Evolutionary conservation across 116 monocot species (phyloP).

Genomic region (Papilionanthe hybrid): DNA sequence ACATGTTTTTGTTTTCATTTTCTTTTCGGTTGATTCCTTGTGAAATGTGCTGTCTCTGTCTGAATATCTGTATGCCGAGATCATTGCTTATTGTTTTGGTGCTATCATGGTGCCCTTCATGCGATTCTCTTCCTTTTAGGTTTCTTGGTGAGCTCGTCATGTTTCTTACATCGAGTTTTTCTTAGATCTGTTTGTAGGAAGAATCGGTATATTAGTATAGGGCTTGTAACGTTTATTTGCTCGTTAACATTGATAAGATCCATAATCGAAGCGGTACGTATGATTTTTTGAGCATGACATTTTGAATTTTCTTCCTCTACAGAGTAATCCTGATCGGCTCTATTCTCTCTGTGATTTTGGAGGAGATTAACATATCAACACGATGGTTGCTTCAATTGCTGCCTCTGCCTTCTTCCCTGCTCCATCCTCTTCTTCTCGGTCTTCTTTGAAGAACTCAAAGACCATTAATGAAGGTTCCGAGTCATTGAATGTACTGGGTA

Average conservation of each 20-base stretch:
- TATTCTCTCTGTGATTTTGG: neutral
- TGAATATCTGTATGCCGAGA: neutral
- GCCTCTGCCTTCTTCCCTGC: conserved; percentile 48
- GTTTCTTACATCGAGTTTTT: neutral
- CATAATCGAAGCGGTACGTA: neutral
- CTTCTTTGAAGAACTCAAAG: conserved; percentile 35
- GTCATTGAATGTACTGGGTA: conserved; percentile 39
- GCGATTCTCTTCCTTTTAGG: neutral
- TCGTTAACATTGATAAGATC: neutral
- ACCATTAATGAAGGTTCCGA: conserved; percentile 35
- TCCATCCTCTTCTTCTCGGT: conserved; percentile 37
- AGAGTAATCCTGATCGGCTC: neutral
- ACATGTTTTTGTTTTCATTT: neutral
- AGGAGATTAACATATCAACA: neutral
- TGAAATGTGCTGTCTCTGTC: neutral
- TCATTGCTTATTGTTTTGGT: neutral
- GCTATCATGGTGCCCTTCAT: neutral
- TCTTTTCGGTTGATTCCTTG: neutral
- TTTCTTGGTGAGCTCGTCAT: neutral
- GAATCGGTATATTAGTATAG: neutral
- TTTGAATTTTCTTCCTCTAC: neutral
- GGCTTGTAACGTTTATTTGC: neutral
- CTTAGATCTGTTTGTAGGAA: neutral
- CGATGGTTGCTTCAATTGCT: conserved; percentile 38
- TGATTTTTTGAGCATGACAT: neutral